Evolutionary conservation across 108 stramenopile genomes (phyloP), one percentile per base, ranked within the genome.

Genomic region (Nitzschia sp.): DNA sequence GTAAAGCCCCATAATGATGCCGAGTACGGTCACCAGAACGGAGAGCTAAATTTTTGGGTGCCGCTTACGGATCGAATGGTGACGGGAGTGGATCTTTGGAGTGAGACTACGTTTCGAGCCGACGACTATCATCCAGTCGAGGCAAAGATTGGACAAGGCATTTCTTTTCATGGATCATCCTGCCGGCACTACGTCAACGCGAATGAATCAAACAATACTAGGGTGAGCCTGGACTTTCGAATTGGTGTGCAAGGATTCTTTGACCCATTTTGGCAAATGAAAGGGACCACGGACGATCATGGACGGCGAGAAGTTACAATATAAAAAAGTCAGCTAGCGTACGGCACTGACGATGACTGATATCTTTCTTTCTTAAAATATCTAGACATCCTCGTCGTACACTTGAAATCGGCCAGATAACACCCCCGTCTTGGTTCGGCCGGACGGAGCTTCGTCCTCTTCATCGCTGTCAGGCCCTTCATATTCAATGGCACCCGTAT

Each of bases 21-120:
- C 13, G 80, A 88, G 26, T 96, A 96, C 66, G 95, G 95, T 8
- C 95, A 95, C 78, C 91, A 92, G 65, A 85, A 92, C 52, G 94
- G 91, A 27, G 94, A 95, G 64, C 65, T 95, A 17, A 96, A 96
- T 68, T 93, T 92, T 72, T 96, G 95, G 95, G 28, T 96, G 9
- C 92, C 92, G 3, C 64, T 96, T 33, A 93, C 92, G 32, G 85
- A 81, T 65, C 62, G 76, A 27, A 32, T 31, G 0, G 65, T 80
- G 60, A 92, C 90, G 2, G 73, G 80, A 27, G 91, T 92, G 15
- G 89, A 93, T 69, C 72, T 96, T 27, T 90, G 71, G 76, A 82
- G 77, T 27, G 92, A 93, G 65, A 74, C 87, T 0, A 53, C 53
- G 44, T 66, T 66, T 65, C 69, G 66, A 41, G 53, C 27, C 2